These are phyloP conservation scores for Diatrype stigma DNA, from an alignment of 2,329 filamentous ascomycete species.

Conservation along the genomic window DNA sequence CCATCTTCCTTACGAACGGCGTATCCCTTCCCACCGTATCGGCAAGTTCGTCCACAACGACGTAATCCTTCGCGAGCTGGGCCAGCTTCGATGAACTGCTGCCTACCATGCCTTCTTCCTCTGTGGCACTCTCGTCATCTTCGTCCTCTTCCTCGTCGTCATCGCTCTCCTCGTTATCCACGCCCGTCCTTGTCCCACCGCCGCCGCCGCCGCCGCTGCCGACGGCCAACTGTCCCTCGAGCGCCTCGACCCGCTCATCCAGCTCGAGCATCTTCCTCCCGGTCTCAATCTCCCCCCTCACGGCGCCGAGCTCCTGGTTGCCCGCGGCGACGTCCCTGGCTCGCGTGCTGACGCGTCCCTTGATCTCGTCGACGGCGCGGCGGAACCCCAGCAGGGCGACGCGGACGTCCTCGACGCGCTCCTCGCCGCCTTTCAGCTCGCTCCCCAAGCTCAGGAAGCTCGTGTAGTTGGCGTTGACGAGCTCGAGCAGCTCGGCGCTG, in stretches of 20 bases:
- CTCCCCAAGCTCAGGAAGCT: conserved; percentile 82
- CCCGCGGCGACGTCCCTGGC: conserved; percentile 59
- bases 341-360: conserved; percentile 58
- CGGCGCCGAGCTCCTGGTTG: conserved; percentile 61
- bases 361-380: conserved; percentile 74
- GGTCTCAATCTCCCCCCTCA: conserved; percentile 59
- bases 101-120: conserved; percentile 33
- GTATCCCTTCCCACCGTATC: conserved; percentile 42
- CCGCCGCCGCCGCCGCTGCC: conserved; percentile 24
- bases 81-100: conserved; percentile 45
- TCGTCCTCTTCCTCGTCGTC: conserved; percentile 39
- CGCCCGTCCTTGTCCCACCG: conserved; percentile 17
- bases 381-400: conserved; percentile 83
- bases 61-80: conserved; percentile 42
- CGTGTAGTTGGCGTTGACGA: conserved; percentile 93
- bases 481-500: conserved; percentile 81
- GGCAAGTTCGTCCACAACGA: conserved; percentile 37
- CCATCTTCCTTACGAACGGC: conserved; percentile 47
- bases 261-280: conserved; percentile 63
- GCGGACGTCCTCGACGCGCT: conserved; percentile 83
- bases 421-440: conserved; percentile 81
- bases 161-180: conserved; percentile 21
- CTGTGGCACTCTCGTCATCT: conserved; percentile 26
- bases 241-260: conserved; percentile 55
- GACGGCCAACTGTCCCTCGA: conserved; percentile 62